Evolutionary conservation across 305 asterid species (phyloP).

Genomic region (Fraxinus latifolia): DNA sequence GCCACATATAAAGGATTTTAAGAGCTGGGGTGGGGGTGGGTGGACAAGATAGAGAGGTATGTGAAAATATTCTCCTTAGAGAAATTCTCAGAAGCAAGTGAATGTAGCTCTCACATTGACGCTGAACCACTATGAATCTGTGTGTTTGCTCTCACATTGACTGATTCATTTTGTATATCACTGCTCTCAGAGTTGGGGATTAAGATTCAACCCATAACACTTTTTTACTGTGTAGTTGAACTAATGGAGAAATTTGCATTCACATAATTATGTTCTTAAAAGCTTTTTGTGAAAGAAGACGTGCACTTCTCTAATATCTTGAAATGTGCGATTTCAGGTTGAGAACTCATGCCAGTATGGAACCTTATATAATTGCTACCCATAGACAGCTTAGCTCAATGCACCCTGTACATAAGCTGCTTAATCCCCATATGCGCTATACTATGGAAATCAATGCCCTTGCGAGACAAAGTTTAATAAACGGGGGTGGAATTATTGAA

Average conservation of each 20-base stretch:
- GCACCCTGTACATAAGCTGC: slow-evolving; percentile 74
- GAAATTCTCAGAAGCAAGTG: not conserved
- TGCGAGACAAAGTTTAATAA: slow-evolving; percentile 66
- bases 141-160: too few relatives aligned
- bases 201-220: not conserved
- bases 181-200: not conserved
- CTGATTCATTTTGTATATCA: not conserved
- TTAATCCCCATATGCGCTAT: slow-evolving; percentile 85
- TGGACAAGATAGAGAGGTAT: not conserved
- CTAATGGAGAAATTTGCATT: not conserved
- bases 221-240: not conserved
- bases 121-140: too few relatives aligned
- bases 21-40: not conserved
- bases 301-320: not conserved
- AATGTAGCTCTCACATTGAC: not conserved
- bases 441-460: slow-evolving; percentile 76
- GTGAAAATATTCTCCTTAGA: not conserved
- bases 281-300: not conserved
- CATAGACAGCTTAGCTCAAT: slow-evolving; percentile 80
- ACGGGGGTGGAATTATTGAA: slow-evolving; percentile 73
- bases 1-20: not conserved
- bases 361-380: slow-evolving; percentile 72
- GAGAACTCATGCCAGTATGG: slow-evolving; percentile 72
- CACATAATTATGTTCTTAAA: not conserved
- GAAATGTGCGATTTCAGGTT: slow-evolving; percentile 42